These are phyloP conservation scores for Spizellomyces punctatus DNA, from an alignment of 192 early-diverging fungal species.

Conservation along the genomic window DNA sequence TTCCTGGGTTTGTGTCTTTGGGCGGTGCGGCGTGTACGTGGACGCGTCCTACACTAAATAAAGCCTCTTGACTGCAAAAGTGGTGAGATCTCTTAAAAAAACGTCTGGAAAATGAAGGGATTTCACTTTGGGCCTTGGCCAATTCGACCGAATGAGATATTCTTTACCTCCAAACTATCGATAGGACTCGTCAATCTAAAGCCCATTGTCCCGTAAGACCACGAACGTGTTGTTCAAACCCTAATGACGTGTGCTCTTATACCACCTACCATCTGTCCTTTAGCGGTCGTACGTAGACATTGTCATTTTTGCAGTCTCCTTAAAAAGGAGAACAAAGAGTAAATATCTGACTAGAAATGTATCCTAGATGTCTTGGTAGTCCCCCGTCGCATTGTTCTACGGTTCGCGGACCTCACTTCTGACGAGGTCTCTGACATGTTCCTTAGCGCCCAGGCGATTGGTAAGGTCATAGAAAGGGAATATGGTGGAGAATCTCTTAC, in stretches of 20 bases:
- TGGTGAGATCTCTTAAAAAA: neutral
- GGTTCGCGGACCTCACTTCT: slow-evolving; percentile 75
- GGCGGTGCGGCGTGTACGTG: too few relatives aligned
- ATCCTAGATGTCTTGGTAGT: slow-evolving; percentile 79
- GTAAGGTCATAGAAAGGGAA: slow-evolving; percentile 71
- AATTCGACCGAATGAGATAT: slow-evolving; percentile 74
- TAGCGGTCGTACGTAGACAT: neutral
- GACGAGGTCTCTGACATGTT: slow-evolving; percentile 87
- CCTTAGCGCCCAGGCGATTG: slow-evolving; percentile 75
- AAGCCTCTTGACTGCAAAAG: too few relatives aligned
- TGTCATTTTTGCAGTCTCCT: too few relatives aligned
- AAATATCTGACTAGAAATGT: too few relatives aligned
- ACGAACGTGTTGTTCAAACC: neutral
- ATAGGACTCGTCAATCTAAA: slow-evolving; percentile 92
- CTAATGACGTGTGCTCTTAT: slow-evolving; percentile 1
- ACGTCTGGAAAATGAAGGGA: slow-evolving; percentile 21
- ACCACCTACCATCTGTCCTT: neutral
- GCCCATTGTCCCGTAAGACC: slow-evolving; percentile 76
- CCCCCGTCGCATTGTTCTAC: slow-evolving; percentile 64
- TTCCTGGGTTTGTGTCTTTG: too few relatives aligned
- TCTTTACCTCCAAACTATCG: slow-evolving; percentile 69
- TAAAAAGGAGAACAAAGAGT: too few relatives aligned
- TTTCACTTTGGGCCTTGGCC: slow-evolving; percentile 75
- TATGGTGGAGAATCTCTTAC: slow-evolving; percentile 75
- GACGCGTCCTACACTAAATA: too few relatives aligned